phyloP scores from a whole-genome alignment of 2,329 filamentous ascomycete genomes.

The Fusarium sp. region DNA sequence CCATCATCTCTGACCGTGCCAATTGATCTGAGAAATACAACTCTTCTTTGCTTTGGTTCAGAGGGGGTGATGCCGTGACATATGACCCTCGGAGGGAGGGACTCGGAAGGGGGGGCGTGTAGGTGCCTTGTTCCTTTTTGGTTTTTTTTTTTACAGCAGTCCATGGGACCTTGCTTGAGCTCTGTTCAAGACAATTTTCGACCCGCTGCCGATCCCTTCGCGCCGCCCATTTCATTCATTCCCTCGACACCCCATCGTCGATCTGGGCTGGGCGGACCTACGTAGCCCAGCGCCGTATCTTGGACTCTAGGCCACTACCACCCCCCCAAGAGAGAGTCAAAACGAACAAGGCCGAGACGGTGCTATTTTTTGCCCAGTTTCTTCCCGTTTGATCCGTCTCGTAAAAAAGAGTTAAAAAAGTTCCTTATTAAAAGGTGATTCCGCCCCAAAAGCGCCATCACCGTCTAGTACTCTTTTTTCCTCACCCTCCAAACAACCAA shows the following conservation, averaged over 20 bases:
- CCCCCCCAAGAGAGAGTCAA: neutral
- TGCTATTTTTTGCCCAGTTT: constrained; percentile 24
- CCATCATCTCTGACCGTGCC: neutral
- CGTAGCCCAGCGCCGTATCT: constrained; percentile 4
- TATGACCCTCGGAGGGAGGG: neutral
- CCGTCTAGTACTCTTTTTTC: constrained; percentile 15
- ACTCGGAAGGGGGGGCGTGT: constrained; percentile 11
- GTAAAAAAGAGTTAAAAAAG: neutral
- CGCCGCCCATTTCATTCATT: constrained; percentile 15
- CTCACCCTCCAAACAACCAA: neutral
- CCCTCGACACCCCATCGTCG: constrained; percentile 35
- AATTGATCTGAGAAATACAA: neutral
- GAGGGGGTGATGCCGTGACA: constrained; percentile 15
- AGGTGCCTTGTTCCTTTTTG: constrained; percentile 4
- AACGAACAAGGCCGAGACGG: constrained; percentile 7
- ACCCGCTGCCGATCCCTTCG: constrained; percentile 36
- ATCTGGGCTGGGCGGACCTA: constrained; percentile 25
- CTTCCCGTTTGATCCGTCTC: neutral
- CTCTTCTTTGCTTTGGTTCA: constrained; percentile 1
- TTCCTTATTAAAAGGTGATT: constrained; percentile 23
- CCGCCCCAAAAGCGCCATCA: constrained; percentile 7
- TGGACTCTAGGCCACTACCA: neutral
- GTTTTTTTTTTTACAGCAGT: constrained; percentile 6
- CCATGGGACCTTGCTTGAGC: constrained; percentile 14
- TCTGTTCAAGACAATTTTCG: constrained; percentile 2